These are phyloP conservation scores for Hypholoma sublateritium DNA, from an alignment of 768 basidiomycete genomes.

Conservation along the genomic window DNA sequence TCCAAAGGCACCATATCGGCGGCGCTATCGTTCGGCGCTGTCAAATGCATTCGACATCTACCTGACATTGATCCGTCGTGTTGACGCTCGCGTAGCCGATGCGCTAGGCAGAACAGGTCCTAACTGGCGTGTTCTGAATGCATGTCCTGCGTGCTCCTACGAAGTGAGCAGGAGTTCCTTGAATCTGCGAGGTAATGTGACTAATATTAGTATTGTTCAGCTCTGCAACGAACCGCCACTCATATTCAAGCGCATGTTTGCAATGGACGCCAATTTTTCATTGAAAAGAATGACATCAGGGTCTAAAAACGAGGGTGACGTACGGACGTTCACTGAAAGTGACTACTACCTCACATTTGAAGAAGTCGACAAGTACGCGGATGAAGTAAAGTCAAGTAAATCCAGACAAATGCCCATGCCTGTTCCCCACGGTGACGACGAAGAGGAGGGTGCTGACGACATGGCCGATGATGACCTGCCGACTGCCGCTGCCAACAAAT, in stretches of 20 bases:
- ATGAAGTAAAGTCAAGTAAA: no score
- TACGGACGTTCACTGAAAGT: no score
- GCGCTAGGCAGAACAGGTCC: constrained; percentile 25
- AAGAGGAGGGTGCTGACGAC: not conserved
- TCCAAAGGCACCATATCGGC: constrained; percentile 25
- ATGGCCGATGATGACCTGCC: not conserved
- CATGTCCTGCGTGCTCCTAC: constrained; percentile 37
- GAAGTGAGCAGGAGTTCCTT: not conserved
- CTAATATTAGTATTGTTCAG: not conserved
- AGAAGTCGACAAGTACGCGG: no score
- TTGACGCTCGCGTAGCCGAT: constrained; percentile 15
- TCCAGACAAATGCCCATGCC: no score
- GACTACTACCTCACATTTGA: no score
- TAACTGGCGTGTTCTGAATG: constrained; percentile 32
- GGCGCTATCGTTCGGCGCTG: constrained; percentile 20
- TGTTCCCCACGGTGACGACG: not conserved
- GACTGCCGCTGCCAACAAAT: not conserved
- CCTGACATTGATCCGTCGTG: constrained; percentile 12
- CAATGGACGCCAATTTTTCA: not conserved
- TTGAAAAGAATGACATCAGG: not conserved
- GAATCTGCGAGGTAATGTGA: not conserved
- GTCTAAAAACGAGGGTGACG: no score
- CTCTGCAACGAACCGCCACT: not conserved
- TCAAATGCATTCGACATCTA: constrained; percentile 35
- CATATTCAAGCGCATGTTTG: not conserved